Base-by-base conservation (phyloP, 306 rosid species). In the Prinsepia uniflora region DNA sequence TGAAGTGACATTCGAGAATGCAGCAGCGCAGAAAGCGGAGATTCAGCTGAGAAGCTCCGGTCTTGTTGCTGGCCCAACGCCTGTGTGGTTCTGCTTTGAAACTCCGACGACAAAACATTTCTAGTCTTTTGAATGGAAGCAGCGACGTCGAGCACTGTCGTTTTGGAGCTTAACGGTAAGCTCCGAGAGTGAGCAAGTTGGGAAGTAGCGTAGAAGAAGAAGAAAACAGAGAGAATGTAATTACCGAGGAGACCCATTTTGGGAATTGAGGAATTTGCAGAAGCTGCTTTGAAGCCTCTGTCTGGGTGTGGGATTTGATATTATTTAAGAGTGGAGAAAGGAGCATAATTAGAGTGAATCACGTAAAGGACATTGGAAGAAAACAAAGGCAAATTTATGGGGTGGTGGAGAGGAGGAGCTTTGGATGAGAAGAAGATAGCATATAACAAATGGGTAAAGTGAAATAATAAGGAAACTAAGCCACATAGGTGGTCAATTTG, bases 1-100 rank as follows among this genome's bases (percentile, higher is more conserved):
- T 50, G 81, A 30, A 91, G 55, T 0, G 93, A 89, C 65, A 72
- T 67, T 74, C 97, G 87, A 20, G 96, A 81, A 65, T 76, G 86
- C 5, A 91, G 79, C 4, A 72, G 74, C 54, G 87, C 60, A 7
- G 82, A 53, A 10, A 85, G 68, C 10, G 85, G 50, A 15, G 79
- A 45, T 0, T 75, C 24, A 36, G 63, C 47, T 4, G 74, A 20
- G 46, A 41, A 44, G 52, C 47, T 60, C 4, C 24, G 74, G 6
- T 60, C 72, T 66, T 49, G 67, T 66, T 49, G 67, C 14, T 41
- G 75, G 75, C 39, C n/a, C 30, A 70, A 34, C 47, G 70, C 62
- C 41, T 61, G 45, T 18, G 54, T 19, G 7, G 36, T 12, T 17
- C 67, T 36, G 36, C 74, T 67, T 61, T 60, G 9, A 11, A 65